A percentile compares a stretch with the other conserved stretches of the same genome.
These are phyloP conservation scores for Saturnispora besseyi DNA, from an alignment of 805 yeast genomes.

Conservation along the genomic window DNA sequence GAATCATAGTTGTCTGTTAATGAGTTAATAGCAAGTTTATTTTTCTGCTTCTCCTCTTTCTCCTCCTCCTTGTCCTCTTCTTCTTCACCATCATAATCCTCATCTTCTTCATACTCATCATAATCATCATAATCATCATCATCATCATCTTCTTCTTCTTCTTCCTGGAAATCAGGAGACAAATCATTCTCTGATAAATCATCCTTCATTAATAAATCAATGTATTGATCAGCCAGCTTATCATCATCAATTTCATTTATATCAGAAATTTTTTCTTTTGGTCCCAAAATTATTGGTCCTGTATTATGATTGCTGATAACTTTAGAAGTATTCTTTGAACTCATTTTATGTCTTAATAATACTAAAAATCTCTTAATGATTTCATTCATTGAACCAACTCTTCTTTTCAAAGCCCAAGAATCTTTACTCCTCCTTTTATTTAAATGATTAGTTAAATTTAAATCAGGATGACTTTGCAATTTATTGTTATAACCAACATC, in stretches of 20 bases:
- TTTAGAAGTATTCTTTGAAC: not conserved
- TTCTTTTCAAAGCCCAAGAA: not conserved
- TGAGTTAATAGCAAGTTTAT: not conserved
- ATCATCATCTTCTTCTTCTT: not conserved
- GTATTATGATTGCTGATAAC: not conserved
- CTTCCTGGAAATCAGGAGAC: not conserved
- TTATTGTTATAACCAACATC: constrained; percentile 22
- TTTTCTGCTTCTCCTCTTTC: not conserved
- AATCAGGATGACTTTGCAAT: constrained; percentile 22
- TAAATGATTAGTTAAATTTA: constrained; percentile 9
- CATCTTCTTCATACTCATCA: not conserved
- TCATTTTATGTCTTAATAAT: not conserved
- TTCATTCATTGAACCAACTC: not conserved
- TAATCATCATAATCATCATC: not conserved
- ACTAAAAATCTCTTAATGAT: not conserved
- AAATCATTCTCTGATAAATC: constrained; percentile 1
- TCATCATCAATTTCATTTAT: constrained; percentile 2
- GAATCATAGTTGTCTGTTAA: not conserved
- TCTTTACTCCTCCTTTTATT: not conserved
- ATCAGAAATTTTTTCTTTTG: not conserved
- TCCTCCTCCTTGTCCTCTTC: not conserved
- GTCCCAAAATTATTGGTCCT: not conserved
- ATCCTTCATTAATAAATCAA: not conserved
- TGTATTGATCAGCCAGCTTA: constrained; percentile 2
- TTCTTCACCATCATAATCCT: no score